phyloP scores from a whole-genome alignment of 2,329 filamentous ascomycete species.

The Plenodomus lindquistii region DNA sequence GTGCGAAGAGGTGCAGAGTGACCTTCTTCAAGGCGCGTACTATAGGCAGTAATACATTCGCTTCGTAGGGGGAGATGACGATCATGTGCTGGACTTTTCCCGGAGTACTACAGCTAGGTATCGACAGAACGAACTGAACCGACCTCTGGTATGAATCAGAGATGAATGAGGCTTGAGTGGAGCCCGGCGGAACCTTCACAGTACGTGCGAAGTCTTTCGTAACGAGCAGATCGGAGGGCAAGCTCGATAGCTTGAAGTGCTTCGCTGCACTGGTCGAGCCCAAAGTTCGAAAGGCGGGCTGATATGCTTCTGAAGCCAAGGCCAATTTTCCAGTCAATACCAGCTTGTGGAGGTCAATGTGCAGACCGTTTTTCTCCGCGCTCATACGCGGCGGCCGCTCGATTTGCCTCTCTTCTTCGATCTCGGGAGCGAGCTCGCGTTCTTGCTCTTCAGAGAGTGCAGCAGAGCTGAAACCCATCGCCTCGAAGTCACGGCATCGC shows the following conservation, averaged over 20 bases:
- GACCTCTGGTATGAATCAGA: conserved; percentile 56
- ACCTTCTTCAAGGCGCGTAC: conserved; percentile 47
- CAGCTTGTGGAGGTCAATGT: conserved; percentile 50
- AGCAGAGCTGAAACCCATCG: conserved; percentile 37
- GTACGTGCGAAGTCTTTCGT: conserved; percentile 58
- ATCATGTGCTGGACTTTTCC: conserved; percentile 42
- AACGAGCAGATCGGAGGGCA: conserved; percentile 50
- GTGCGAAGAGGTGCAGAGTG: conserved; percentile 57
- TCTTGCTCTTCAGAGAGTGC: conserved; percentile 69
- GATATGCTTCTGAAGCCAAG: conserved; percentile 38
- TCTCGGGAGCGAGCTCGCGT: conserved; percentile 67
- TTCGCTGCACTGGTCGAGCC: conserved; percentile 46
- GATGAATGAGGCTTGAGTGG: background rate
- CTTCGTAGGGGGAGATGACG: conserved; percentile 66
- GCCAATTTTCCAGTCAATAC: conserved; percentile 43
- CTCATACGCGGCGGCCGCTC: conserved; percentile 51
- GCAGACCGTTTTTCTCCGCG: conserved; percentile 50
- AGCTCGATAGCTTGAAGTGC: conserved; percentile 38
- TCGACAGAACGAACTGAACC: conserved; percentile 58
- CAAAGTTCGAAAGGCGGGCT: conserved; percentile 54
- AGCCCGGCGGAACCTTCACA: conserved; percentile 34
- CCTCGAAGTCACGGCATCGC: conserved; percentile 29
- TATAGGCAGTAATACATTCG: conserved; percentile 52
- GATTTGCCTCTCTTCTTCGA: conserved; percentile 62
- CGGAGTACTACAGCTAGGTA: conserved; percentile 1